Base-by-base conservation (phyloP, 345 rosid genomes). In the Corchorus olitorius region DNA sequence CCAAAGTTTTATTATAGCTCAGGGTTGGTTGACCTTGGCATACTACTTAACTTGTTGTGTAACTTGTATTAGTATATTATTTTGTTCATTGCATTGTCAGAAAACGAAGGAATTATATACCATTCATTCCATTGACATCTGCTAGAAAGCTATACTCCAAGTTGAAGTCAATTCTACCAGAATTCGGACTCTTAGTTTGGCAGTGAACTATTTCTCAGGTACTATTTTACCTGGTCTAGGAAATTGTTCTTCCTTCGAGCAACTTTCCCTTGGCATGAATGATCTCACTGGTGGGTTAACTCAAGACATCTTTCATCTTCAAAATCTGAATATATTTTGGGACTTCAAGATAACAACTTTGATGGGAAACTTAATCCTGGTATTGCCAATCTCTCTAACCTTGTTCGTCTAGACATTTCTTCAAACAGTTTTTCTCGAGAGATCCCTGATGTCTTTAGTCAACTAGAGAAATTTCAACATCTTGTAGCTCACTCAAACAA, bases 121-220 rank as follows among this genome's bases (percentile, higher is more conserved):
- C n/a, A n/a, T n/a, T n/a, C n/a, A n/a, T n/a, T n/a, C n/a, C n/a
- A n/a, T n/a, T n/a, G n/a, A n/a, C n/a, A n/a, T n/a, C n/a, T n/a
- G n/a, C n/a, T n/a, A n/a, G n/a, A n/a, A n/a, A n/a, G n/a, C n/a
- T n/a, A n/a, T n/a, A n/a, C n/a, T 19, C 19, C 56, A 53, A 16
- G 16, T 76, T 10, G 76, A 79, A 45, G 8, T 13, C 1, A 76
- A 63, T 43, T 76, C 79, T 14, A 43, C 76, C 48, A 1, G 9
- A 43, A 35, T 80, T 43, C 76, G 16, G 55, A 55, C 62, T 11
- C 72, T 80, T 49, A 35, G 72, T 48, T 76, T 80, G 19, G 65
- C 82, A 5, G 39, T 27, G 19, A 79, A 79, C 53, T 67, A 62
- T 55, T 79, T 75, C 75, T 27, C 46, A 14, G 67, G 59, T 20